Evolutionary conservation across 148 eudicot genomes (phyloP), one percentile per base, ranked within the genome.

Genomic region (Nepenthes mirabilis): DNA sequence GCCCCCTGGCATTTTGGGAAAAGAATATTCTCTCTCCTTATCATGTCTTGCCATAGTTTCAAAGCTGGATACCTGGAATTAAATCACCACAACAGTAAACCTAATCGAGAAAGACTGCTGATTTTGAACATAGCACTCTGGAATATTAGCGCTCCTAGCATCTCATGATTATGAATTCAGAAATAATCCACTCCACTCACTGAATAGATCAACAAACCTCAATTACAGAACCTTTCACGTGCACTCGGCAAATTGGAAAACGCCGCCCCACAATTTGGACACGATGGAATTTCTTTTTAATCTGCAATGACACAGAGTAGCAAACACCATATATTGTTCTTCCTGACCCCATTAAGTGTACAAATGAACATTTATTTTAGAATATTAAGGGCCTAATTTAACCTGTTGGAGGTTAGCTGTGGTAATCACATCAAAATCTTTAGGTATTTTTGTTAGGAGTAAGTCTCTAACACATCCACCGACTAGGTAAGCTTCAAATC

Each of bases 401-500:
- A 91, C 98, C 95, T 86, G 65, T 33, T 68, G 40, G 63, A 93
- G 95, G 55, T 58, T 43, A 51, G 98, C 98, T 32, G 95, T 79
- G 37, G 98, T 93, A 74, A 93, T 75, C 56, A 93, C 85, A 74
- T 93, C 98, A 65, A 82, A 93, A 80, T 93, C 98, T 68, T 86
- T 93, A 2, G 98, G 98, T 52, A 71, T 66, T 80, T 61, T 93
- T 54, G 79, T 77, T 33, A 88, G 78, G 43, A 93, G 61, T 69
- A 93, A 74, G 77, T 93, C 98, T 82, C 98, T 82, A 48, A 93
- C 95, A 73, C 96, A 93, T 43, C 98, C 98, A 80, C 98, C 98
- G 40, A 93, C 98, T 70, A 93, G 77, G 74, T 82, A 93, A 65
- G 98, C 82, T 58, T 82, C 82, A 71, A 73, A 79, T 56, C 98